These are phyloP conservation scores for Trichoderma reesei DNA, from an alignment of 495 filamentous ascomycete genomes.

Conservation along the genomic window DNA sequence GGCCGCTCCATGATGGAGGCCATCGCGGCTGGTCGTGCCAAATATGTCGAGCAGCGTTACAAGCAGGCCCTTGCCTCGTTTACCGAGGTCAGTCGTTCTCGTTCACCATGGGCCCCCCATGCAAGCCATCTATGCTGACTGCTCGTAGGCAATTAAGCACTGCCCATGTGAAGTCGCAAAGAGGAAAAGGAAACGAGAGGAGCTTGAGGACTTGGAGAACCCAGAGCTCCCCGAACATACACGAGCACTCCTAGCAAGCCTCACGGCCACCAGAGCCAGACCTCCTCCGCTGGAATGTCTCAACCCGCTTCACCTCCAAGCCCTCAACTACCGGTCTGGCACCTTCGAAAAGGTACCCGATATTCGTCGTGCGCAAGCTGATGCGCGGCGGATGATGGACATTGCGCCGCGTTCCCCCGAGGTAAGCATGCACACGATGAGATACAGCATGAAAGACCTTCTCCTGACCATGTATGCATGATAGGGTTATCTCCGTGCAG, in stretches of 20 bases:
- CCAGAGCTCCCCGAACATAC: not conserved
- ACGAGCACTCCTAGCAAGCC: not conserved
- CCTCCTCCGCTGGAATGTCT: not conserved
- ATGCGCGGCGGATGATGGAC: slow-evolving; percentile 6
- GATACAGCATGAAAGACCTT: not conserved
- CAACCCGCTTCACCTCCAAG: slow-evolving; percentile 6
- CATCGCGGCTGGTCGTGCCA: not conserved
- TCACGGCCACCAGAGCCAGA: no score
- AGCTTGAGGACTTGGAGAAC: not conserved
- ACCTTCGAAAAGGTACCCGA: slow-evolving; percentile 8
- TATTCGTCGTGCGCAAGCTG: slow-evolving; percentile 2
- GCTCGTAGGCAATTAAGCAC: not conserved
- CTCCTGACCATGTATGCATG: not conserved
- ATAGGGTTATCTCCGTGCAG: slow-evolving; percentile 11
- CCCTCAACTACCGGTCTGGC: slow-evolving; percentile 11
- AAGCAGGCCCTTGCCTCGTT: slow-evolving; percentile 2
- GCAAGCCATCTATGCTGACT: not conserved
- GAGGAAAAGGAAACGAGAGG: not conserved
- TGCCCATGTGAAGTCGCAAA: slow-evolving; percentile 2
- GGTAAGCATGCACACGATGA: not conserved
- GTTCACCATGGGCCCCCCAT: not conserved
- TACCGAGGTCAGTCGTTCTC: not conserved
- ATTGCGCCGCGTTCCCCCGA: slow-evolving; percentile 1
- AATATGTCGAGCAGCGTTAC: slow-evolving; percentile 3
- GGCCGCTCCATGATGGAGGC: not conserved